Base-by-base conservation (phyloP, 2,329 filamentous ascomycete species). In the Cladosporium sp. region DNA sequence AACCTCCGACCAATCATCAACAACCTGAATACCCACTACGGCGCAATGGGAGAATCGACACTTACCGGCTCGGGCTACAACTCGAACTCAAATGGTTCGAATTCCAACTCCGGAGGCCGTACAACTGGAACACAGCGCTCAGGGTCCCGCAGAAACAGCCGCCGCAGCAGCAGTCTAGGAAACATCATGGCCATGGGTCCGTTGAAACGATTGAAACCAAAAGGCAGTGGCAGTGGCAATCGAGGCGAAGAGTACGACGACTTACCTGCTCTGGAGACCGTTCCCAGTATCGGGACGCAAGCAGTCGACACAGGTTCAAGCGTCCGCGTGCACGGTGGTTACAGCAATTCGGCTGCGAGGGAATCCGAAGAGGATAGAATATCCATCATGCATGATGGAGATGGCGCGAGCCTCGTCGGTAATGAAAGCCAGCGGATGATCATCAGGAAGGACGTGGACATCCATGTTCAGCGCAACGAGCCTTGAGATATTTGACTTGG, bases 381-480 rank as follows among this genome's bases (percentile, higher is more conserved):
- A 12, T 17, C 42, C 5, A 22, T 28, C 6, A 55, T 28, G 28
- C n/a, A 11, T 7, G 38, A 36, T 30, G 19, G 9, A 8, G 54
- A 49, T 20, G 54, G 36, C 19, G 49, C 49, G n/a, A 64, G 62
- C 28, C 47, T 57, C 5, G 52, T 39, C 8, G 61, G 62, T 14
- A 40, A 56, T 28, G 62, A 59, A 22, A 62, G 60, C 19, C 61
- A 50, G 56, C 58, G 45, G 58, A 62, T 64, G 62, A 64, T 62
- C 15, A 64, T 64, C 14, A 58, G 60, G 38, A 64, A 64, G 22
- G 58, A 62, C 20, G 61, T 62, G 11, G 54, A 56, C 30, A 56
- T 56, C n/a, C 54, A 56, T 6, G 54, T 56, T 2, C 30, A 56
- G 5, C 30, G 30, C 30, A 34, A 34, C 9, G 30, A 34, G 30